Base-by-base conservation (phyloP, 768 basidiomycete genomes). In the Tubosaeta sp. region DNA sequence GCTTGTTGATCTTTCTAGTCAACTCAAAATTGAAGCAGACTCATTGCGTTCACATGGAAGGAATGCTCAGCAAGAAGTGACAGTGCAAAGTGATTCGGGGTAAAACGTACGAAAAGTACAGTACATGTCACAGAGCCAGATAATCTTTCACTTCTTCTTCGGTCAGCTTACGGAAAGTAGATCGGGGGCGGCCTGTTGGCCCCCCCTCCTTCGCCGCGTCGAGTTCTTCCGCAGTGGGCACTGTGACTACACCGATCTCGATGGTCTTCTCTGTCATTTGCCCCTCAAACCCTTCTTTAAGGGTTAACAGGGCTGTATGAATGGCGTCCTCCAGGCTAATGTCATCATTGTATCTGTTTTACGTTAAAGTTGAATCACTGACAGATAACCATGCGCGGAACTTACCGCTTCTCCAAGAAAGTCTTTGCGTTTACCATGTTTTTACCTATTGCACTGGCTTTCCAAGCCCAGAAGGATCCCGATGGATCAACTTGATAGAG, bases 261-360 rank as follows among this genome's bases (percentile, higher is more conserved):
- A 99, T 97, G 43, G 97, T 99, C 77, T 97, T 95, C 74, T 97
- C 97, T 27, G 95, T 97, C 95, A 99, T 97, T 67, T 97, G 91
- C n/a, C 97, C 97, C 72, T 99, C 97, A 63, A 98, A 99, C 4
- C 97, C 95, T 73, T 98, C 97, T 74, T 99, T 98, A 59, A 98
- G 77, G 33, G 97, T 99, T 59, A 99, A 74, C 27, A 99, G 82
- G 32, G 97, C 97, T 12, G 97, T 99, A 72, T 99, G 97, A 59
- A 98, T 98, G 32, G 95, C 97, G 69, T 97, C 97, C 73, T 97
- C 95, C 52, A 98, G 76, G 63, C 94, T 97, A 68, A 99, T 95
- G 66, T 98, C 95, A 73, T 99, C 95, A 73, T 95, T 97, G 74
- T 97, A 98, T 67, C 95, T 97, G 69, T 94, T 97, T 71, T 53